Base-by-base conservation (phyloP, 2,329 filamentous ascomycete species). In the Botrytis fragariae region DNA sequence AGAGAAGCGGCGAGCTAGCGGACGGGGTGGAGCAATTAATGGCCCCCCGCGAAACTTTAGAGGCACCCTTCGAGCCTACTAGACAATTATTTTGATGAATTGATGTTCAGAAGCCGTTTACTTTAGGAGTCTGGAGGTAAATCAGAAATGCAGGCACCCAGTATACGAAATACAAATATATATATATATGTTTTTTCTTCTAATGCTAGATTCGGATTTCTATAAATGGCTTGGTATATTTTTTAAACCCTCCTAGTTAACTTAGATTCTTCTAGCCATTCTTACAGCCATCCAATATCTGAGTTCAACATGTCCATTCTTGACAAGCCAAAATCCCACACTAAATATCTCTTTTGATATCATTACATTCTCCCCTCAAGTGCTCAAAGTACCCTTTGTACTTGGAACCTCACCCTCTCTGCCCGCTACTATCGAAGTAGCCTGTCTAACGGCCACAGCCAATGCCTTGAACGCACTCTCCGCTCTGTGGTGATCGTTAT, bases 401-500 rank as follows among this genome's bases (percentile, higher is more conserved):
- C 95, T 98, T 71, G 95, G 93, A 39, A 98, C 91, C 86, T 99
- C 96, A 4, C 94, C 94, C 83, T 97, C 94, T 81, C 92, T 91
- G 18, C 93, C 94, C 60, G 89, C 88, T 45, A 95, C 90, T 78
- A 90, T 87, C 69, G 88, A 87, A 67, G 91, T 95, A 16, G 96
- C 96, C 82, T 88, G 88, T 78, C 92, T 88, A 72, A 97, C 87
- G 12, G 96, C 96, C 62, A 98, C 90, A 0, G 96, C 96, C 77
- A 98, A 84, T 64, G 96, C 96, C 88, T 99, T 99, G 84, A 99
- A 98, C 25, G 95, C 96, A 82, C 93, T 96, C 88, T 98, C 96
- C 16, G 96, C 95, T 74, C 95, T 87, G 85, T 98, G 96, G 84
- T 98, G 96, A 84, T 98, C 96, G 83, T 98, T 99, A 75, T 92